Base-by-base conservation (phyloP, 2,329 filamentous ascomycete species). In the Aureobasidium subglaciale region DNA sequence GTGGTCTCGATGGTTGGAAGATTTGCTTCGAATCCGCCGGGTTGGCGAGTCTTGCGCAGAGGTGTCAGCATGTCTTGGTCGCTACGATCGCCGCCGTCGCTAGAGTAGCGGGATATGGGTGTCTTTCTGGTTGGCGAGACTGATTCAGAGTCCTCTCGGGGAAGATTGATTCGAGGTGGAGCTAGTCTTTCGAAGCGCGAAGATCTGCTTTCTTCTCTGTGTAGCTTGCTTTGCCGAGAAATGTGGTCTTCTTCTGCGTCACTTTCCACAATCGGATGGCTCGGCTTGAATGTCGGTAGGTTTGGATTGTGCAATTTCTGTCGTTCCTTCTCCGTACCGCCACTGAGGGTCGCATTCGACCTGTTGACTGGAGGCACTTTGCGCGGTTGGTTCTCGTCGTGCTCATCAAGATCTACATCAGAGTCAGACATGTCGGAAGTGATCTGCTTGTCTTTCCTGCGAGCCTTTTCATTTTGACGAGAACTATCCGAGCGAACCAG, bases 401-500 rank as follows among this genome's bases (percentile, higher is more conserved):
- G 78, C 3, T 67, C 67, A 55, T 77, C 75, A 3, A 72, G 75
- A 3, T 73, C 75, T 22, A 74, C 70, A 27, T 78, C 76, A 7
- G 43, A 42, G 7, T 56, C 58, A 11, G 58, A 54, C 30, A 38
- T 20, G 16, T 58, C 56, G 8, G 45, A 30, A 8, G 16, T 54
- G 22, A 11, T 40, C 66, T 67, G 68, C 20, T 70, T 65, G 29
- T 86, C 83, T 63, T 78, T 81, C 61, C 78, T 80, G 68, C 83
- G 75, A 20, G 85, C 78, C 40, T 80, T 74, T 48, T 83, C 81
- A 15, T 81, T 80, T 30, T 85, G 77, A 63, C 79, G 81, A 0
- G 80, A 78, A 7, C 84, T 77, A 63, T 86, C 83, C 59, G 76
- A 78, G n/a, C 81, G 79, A 2, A 95, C 80, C 27, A 89, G 78